Conservation (phyloP, 768 basidiomycete genomes). For the Boletus patriciae region DNA sequence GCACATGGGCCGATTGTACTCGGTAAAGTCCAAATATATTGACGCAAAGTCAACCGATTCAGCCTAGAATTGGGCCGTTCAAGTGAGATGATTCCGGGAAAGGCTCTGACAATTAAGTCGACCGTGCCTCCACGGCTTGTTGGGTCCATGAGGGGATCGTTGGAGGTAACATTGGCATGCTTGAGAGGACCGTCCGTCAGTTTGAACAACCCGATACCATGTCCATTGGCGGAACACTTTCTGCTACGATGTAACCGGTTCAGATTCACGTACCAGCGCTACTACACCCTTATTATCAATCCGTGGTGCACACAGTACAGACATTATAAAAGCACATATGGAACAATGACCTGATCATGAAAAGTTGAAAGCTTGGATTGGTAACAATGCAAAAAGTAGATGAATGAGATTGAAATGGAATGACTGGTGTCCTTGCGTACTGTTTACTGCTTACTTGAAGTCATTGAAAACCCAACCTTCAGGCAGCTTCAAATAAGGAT, state of each 20-base stretch:
- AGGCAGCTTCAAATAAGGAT: slow-evolving; percentile 74
- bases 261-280: slow-evolving; percentile 35
- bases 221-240: not conserved
- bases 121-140: not conserved
- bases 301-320: slow-evolving; percentile 26
- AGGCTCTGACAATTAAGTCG: not conserved
- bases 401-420: slow-evolving; percentile 26
- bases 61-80: not conserved
- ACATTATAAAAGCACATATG: slow-evolving; percentile 37
- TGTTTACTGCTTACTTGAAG: slow-evolving; percentile 29
- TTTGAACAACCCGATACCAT: not conserved
- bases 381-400: slow-evolving; percentile 26
- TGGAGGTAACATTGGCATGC: not conserved
- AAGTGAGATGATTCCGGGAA: too few species aligned
- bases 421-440: slow-evolving; percentile 17
- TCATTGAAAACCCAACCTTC: slow-evolving; percentile 75
- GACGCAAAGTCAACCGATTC: not conserved
- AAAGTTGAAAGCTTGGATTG: slow-evolving; percentile 18
- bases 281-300: slow-evolving; percentile 30
- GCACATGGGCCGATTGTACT: not conserved
- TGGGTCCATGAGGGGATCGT: not conserved
- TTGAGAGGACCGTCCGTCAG: not conserved
- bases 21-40: not conserved
- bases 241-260: slow-evolving; percentile 3
- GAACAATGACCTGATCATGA: slow-evolving; percentile 24